These are phyloP conservation scores for Fusarium sp. DNA, from an alignment of 2,329 filamentous ascomycete species.

Conservation along the genomic window DNA sequence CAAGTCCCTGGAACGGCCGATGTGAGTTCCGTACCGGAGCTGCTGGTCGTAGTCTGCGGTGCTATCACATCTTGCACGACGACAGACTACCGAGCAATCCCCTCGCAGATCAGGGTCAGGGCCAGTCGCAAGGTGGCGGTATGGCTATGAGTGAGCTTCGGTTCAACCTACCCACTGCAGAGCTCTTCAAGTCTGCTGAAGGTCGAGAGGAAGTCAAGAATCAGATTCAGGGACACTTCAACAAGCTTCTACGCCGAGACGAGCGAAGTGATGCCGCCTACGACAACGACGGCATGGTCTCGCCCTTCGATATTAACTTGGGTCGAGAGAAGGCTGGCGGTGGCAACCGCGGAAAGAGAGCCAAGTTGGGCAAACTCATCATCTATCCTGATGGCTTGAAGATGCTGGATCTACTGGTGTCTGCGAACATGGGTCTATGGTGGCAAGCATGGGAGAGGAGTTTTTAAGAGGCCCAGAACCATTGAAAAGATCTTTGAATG, in stretches of 20 bases:
- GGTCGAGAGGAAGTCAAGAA: conserved; percentile 53
- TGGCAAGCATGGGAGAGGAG: conserved; percentile 86
- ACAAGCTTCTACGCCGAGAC: conserved; percentile 58
- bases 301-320: conserved; percentile 77
- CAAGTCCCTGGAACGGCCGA: conserved; percentile 87
- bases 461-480: conserved; percentile 50
- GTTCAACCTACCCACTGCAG: conserved; percentile 83
- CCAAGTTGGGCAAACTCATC: conserved; percentile 94
- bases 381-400: conserved; percentile 91
- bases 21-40: conserved; percentile 89
- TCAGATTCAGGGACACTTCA: conserved; percentile 61
- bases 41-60: conserved; percentile 81
- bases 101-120: conserved; percentile 56
- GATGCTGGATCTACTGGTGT: conserved; percentile 94
- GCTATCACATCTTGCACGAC: conserved; percentile 77
- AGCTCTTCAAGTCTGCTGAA: conserved; percentile 61
- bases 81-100: conserved; percentile 60
- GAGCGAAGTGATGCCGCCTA: conserved; percentile 56
- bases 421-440: conserved; percentile 93
- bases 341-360: conserved; percentile 86
- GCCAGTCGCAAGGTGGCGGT: conserved; percentile 49
- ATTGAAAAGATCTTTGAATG: conserved; percentile 3
- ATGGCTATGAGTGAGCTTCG: conserved; percentile 82
- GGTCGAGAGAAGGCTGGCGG: conserved; percentile 89
- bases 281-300: conserved; percentile 57